Percentiles rank a stretch among this genome's conserved stretches.
Conservation (phyloP, 2,329 filamentous ascomycete species). For the Bretziella fagacearum region DNA sequence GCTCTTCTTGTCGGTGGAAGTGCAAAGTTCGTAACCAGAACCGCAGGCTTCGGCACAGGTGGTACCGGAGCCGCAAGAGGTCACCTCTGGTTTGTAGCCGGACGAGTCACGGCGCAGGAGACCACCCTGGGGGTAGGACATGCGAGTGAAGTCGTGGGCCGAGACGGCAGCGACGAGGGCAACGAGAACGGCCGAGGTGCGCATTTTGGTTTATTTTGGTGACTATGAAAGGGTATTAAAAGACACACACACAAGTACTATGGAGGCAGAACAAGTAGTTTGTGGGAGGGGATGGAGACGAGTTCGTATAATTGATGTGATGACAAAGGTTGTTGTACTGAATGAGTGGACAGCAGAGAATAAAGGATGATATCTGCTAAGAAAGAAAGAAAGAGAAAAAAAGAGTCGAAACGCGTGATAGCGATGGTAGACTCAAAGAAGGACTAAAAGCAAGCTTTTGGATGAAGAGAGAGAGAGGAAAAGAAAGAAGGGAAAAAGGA, state of each 20-base stretch:
- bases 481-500: not conserved
- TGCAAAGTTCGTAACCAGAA: slow-evolving; percentile 31
- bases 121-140: slow-evolving; percentile 24
- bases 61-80: slow-evolving; percentile 30
- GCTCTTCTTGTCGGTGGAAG: slow-evolving; percentile 30
- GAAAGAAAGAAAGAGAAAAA: not conserved
- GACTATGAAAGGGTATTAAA: no score
- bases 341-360: slow-evolving; percentile 3
- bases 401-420: not conserved
- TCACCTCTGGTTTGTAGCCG: slow-evolving; percentile 34
- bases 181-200: slow-evolving; percentile 24
- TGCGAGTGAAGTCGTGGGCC: slow-evolving; percentile 20
- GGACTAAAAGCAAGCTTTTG: not conserved
- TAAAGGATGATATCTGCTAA: slow-evolving; percentile 7
- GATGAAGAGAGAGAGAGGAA: not conserved
- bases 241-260: no score
- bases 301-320: not conserved
- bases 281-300: not conserved
- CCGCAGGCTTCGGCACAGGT: slow-evolving; percentile 42
- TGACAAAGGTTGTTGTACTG: not conserved
- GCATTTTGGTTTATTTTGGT: slow-evolving; percentile 17
- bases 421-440: not conserved
- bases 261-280: no score
- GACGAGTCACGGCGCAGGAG: slow-evolving; percentile 27
- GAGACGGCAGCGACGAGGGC: slow-evolving; percentile 22